These are phyloP conservation scores for Oenanthe sinensis DNA, from an alignment of 129 eudicot species.

Conservation along the genomic window DNA sequence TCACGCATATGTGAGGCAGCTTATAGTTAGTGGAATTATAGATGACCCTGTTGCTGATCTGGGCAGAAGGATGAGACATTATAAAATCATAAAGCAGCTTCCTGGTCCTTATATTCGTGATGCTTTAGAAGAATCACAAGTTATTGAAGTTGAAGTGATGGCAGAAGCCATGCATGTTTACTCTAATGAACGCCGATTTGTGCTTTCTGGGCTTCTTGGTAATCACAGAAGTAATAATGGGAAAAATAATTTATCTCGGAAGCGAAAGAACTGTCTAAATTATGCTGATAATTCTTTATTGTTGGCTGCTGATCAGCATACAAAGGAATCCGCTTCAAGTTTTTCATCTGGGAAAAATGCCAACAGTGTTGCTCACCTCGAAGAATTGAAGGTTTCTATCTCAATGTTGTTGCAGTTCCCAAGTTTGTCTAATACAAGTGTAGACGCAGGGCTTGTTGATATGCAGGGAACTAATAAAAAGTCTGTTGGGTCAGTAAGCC, in stretches of 20 bases:
- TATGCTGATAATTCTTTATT: constrained; percentile 20
- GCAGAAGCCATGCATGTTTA: constrained; percentile 66
- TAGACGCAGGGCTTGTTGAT: constrained; percentile 43
- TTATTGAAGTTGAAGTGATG: constrained; percentile 26
- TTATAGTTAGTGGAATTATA: constrained; percentile 81
- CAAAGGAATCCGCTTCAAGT: constrained; percentile 20
- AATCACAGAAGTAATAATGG: constrained; percentile 11
- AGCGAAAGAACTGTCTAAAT: constrained; percentile 20
- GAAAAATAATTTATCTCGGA: constrained; percentile 19
- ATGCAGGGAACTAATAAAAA: constrained; percentile 38
- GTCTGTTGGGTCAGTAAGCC: constrained; percentile 21
- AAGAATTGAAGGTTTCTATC: constrained; percentile 61
- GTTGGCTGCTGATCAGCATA: constrained; percentile 31
- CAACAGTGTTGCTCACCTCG: constrained; percentile 26
- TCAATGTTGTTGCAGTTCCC: constrained; percentile 56
- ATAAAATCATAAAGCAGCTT: constrained; percentile 70
- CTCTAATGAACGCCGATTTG: constrained; percentile 69
- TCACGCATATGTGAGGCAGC: constrained; percentile 75
- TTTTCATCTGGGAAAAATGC: constrained; percentile 16
- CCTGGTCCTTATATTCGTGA: constrained; percentile 49
- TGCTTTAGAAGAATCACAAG: constrained; percentile 66
- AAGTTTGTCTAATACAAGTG: constrained; percentile 19
- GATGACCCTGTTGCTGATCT: constrained; percentile 38
- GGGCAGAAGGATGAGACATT: constrained; percentile 58
- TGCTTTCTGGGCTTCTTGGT: constrained; percentile 48